Base-by-base conservation (phyloP, 169 alveolate genomes). In the Besnoitia besnoiti region DNA sequence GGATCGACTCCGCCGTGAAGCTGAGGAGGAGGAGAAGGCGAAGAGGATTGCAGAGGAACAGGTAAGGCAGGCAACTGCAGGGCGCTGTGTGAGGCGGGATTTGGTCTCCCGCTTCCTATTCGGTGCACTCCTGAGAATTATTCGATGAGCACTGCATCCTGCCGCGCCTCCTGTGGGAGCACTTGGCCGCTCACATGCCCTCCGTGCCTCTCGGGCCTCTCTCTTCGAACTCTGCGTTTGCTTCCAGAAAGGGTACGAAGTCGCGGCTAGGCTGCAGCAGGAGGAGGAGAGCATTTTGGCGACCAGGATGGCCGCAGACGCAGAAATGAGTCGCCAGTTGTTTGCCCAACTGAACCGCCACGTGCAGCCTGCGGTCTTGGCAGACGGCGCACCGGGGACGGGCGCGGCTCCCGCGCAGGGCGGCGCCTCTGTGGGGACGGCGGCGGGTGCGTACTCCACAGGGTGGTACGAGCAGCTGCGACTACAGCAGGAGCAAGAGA, bases 391-490 rank as follows among this genome's bases (percentile, higher is more conserved):
- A 19, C 59, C 27, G 0, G 40, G 8, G 0, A 5, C 40, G 10
- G 55, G 37, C 0, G 87, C 61, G 4, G 87, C 59, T 37, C 24
- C 50, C 37, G n/a, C n/a, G n/a, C n/a, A n/a, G n/a, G 61, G 30
- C 5, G 21, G 61, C 49, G 47, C 59, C 7, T 4, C 61, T 27
- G 50, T 47, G 19, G 87, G 40, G 7, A 55, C 87, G 0, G 10
- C 59, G 5, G n/a, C 87, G 0, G 87, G 39, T 0, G 87, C 39
- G 7, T 42, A 42, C 59, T 77, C 87, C 37, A 39, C 61, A 27
- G 87, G 40, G 87, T 77, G 87, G 87, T 35, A 42, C 87, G 87
- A 77, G 49, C 87, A 44, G 4, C 87, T 77, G 59, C 87, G 87
- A 3, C 87, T 39, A 55, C 55, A 42, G 24, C 87, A 77, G 19